A percentile compares a stretch with the other conserved stretches of the same genome.
phyloP scores from a whole-genome alignment of 2,329 filamentous ascomycete genomes.

The Claviceps pusilla region DNA sequence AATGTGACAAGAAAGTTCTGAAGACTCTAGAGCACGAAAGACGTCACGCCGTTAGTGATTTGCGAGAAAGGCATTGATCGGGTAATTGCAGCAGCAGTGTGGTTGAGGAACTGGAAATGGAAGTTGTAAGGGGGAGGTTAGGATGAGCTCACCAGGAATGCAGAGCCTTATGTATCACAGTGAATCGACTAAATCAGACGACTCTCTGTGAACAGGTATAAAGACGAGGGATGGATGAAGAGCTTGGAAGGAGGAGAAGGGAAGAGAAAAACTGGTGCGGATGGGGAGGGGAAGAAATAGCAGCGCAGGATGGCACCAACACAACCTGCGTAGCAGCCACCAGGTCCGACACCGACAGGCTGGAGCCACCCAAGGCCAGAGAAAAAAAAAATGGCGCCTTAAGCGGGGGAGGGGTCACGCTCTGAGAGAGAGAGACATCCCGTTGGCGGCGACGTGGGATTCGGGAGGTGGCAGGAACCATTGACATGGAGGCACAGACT shows the following conservation, averaged over 20 bases:
- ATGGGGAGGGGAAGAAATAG: constrained; percentile 9
- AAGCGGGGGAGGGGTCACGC: constrained; percentile 17
- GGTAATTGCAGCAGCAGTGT: background rate
- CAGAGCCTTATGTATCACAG: constrained; percentile 7
- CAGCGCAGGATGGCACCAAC: constrained; percentile 6
- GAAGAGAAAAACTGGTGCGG: constrained; percentile 8
- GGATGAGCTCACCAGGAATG: constrained; percentile 1
- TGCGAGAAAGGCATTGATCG: background rate
- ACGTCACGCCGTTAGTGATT: background rate
- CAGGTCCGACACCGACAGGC: background rate
- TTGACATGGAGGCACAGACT: too few relatives aligned
- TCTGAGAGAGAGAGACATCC: background rate
- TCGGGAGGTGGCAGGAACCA: background rate
- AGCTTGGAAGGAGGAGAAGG: constrained; percentile 3
- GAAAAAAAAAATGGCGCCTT: constrained; percentile 16
- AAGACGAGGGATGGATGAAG: background rate
- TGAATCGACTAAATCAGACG: constrained; percentile 2
- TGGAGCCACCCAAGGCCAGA: too few relatives aligned
- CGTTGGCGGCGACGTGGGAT: too few relatives aligned
- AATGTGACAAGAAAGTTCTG: constrained; percentile 3
- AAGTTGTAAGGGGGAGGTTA: background rate
- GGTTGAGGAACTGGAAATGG: background rate
- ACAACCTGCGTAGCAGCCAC: background rate
- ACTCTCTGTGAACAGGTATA: constrained; percentile 2
- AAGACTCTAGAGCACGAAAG: constrained; percentile 1